Conservation (phyloP, 371 early-diverging fungal genomes). For the Mortierella sp. region DNA sequence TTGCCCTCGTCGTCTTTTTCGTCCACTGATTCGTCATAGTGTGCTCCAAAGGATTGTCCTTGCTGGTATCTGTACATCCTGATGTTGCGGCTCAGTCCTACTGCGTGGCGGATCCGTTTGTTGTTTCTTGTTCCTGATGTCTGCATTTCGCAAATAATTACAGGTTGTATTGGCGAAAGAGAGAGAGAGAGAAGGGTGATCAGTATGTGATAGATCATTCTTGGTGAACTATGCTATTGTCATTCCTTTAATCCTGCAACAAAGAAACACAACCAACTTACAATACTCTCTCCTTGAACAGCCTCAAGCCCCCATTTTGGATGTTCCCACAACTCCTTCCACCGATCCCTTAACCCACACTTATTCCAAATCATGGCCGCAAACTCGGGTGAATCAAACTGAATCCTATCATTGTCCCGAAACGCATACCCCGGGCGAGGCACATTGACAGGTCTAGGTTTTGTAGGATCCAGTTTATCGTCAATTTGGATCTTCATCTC, state of each 20-base stretch:
- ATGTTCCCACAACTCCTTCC: slow-evolving; percentile 54
- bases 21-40: slow-evolving; percentile 81
- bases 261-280: slow-evolving; percentile 12
- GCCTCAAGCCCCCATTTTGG: slow-evolving; percentile 44
- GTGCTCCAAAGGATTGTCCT: slow-evolving; percentile 80
- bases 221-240: too few species aligned
- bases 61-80: slow-evolving; percentile 80
- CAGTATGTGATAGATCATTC: background rate
- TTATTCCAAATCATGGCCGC: slow-evolving; percentile 72
- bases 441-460: slow-evolving; percentile 44
- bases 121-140: slow-evolving; percentile 45
- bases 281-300: slow-evolving; percentile 33
- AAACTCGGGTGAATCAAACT: slow-evolving; percentile 64
- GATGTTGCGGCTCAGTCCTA: slow-evolving; percentile 77
- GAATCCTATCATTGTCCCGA: slow-evolving; percentile 79
- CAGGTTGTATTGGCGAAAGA: background rate
- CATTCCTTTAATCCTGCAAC: background rate
- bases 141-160: background rate
- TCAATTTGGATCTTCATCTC: slow-evolving; percentile 58
- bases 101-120: slow-evolving; percentile 50
- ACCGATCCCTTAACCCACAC: slow-evolving; percentile 65
- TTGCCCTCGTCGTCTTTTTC: slow-evolving; percentile 60
- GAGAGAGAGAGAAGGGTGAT: background rate
- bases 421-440: slow-evolving; percentile 78
- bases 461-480: slow-evolving; percentile 44